Evolutionary conservation across 371 early-diverging fungal genomes (phyloP).

Genomic region (Mortierella sp.): DNA sequence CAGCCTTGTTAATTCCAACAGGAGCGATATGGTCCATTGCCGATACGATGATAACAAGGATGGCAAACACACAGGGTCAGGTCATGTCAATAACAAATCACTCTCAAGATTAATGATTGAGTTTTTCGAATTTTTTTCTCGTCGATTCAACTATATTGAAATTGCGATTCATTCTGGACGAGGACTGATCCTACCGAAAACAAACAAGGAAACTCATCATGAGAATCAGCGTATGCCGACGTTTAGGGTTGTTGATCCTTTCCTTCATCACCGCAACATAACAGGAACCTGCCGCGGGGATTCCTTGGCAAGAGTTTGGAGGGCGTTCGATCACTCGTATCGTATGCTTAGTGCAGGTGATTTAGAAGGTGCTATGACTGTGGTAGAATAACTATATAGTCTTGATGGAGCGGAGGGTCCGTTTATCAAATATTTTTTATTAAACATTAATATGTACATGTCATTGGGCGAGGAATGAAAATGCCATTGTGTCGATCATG

Average conservation of each 20-base stretch:
- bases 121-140: conserved; percentile 48
- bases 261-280: conserved; percentile 46
- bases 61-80: conserved; percentile 27
- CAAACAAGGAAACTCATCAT: conserved; percentile 13
- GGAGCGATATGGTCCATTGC: conserved; percentile 27
- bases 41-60: conserved; percentile 35
- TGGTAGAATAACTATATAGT: conserved; percentile 5
- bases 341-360: conserved; percentile 41
- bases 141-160: conserved; percentile 29
- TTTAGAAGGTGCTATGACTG: conserved; percentile 31
- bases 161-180: conserved; percentile 25
- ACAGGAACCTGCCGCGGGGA: conserved; percentile 40
- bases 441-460: background rate
- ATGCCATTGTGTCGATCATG: no score
- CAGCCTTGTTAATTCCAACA: conserved; percentile 13
- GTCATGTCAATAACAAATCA: conserved; percentile 30
- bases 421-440: background rate
- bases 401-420: no score
- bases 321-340: conserved; percentile 44
- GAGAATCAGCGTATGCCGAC: conserved; percentile 18
- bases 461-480: background rate
- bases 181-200: conserved; percentile 20
- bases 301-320: conserved; percentile 29
- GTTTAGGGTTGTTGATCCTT: conserved; percentile 46
- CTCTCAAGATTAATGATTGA: conserved; percentile 34